These are phyloP conservation scores for Juglanconis oblonga DNA, from an alignment of 2,329 filamentous ascomycete species.

Conservation along the genomic window DNA sequence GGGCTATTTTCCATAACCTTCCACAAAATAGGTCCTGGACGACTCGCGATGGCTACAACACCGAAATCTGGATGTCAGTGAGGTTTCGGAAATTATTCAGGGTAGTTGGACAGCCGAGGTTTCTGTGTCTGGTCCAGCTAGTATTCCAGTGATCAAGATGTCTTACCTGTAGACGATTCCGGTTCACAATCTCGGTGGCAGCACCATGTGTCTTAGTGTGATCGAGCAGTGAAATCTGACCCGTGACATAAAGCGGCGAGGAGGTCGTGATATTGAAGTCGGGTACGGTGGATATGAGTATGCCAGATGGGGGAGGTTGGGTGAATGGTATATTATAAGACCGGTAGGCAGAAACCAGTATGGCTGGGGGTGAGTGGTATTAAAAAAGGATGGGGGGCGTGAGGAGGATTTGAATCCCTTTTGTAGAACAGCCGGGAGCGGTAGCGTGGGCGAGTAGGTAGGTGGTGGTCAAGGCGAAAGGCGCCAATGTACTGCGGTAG, in stretches of 20 bases:
- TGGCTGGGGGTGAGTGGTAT: slow-evolving; percentile 1
- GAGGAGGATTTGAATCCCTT: slow-evolving; percentile 13
- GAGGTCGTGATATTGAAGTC: background rate
- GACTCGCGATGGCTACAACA: slow-evolving; percentile 8
- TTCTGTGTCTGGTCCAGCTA: background rate
- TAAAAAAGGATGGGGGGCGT: background rate
- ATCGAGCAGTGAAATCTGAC: background rate
- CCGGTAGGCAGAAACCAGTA: background rate
- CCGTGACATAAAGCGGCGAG: background rate
- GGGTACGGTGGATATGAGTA: background rate
- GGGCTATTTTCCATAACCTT: slow-evolving; percentile 41
- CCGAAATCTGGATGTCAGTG: slow-evolving; percentile 9
- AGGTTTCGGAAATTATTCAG: slow-evolving; percentile 1
- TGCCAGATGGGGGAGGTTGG: background rate
- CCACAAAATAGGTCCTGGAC: background rate
- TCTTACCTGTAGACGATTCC: slow-evolving; percentile 14
- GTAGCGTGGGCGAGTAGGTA: slow-evolving; percentile 13
- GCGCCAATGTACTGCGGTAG: slow-evolving; percentile 4
- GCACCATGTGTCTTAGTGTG: background rate
- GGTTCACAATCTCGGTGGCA: slow-evolving; percentile 1
- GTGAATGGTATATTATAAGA: background rate
- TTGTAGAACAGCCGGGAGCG: slow-evolving; percentile 16
- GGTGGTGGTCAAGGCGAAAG: background rate
- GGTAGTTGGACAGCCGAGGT: slow-evolving; percentile 1
- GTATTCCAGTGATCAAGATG: background rate